Evolutionary conservation across 306 rosid species (phyloP), one percentile per base, ranked within the genome.

Genomic region (Fagus crenata): DNA sequence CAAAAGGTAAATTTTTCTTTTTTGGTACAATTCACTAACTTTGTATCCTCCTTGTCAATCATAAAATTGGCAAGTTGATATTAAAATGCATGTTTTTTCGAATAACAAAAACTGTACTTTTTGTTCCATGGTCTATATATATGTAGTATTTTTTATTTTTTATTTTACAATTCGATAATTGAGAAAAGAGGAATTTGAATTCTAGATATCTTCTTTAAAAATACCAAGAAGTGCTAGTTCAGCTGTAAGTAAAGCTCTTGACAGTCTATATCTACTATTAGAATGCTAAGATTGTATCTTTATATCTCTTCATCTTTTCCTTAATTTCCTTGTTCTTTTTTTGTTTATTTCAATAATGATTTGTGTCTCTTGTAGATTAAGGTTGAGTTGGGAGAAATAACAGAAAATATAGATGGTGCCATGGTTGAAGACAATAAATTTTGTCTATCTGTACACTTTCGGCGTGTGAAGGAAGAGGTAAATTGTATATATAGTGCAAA

Each of bases 381-480:
- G 58, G 60, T 80, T 70, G 60, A 54, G 72, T 70, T 89, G 42
- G 73, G 69, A 43, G 79, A 81, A 2, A 84, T 63, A 14, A 79
- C 69, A 5, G 12, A 1, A 71, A 71, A 53, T 46, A 82, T 87
- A 69, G 74, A 80, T n/a, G 90, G 87, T 6, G 77, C 90, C n/a
- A 49, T 41, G 36, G 14, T 85, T 55, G 91, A 89, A 79, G 90
- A 87, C 58, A 89, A 89, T 7, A 76, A 4, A 75, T 87, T 78
- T 53, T 86, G 93, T 28, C n/a, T 78, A 53, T 76, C 75, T 33
- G 87, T 89, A 22, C 91, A 87, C 81, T 89, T 78, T 65, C 75
- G 93, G 15, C 67, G 78, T 31, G 90, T 89, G 53, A 74, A 84
- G 46, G 87, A 87, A 53, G 67, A 84, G 90, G 93, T 87, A 81